Conservation (phyloP, 139 green algal genomes). For the Haematococcus sp. region DNA sequence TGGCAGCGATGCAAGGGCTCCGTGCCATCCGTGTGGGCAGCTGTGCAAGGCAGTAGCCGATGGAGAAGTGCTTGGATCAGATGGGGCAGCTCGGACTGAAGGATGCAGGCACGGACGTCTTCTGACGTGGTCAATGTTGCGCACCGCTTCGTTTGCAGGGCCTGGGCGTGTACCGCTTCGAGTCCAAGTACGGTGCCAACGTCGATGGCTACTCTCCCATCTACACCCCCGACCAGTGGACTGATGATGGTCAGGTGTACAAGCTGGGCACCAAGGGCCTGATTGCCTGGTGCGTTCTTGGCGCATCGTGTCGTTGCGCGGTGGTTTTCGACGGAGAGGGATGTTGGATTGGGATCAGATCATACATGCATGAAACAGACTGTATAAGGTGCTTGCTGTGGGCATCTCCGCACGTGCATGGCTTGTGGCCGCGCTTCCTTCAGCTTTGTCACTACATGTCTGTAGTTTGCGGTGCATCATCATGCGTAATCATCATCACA, state of each 20-base stretch:
- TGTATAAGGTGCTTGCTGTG: no score
- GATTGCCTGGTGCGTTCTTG: conserved; percentile 73
- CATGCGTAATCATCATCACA: no score
- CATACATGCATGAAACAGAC: not conserved
- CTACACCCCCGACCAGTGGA: conserved; percentile 95
- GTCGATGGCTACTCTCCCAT: conserved; percentile 96
- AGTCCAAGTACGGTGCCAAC: conserved; percentile 93
- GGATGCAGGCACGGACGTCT: not conserved
- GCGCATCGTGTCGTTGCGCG: not conserved
- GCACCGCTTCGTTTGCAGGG: conserved; percentile 64
- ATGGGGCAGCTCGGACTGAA: not conserved
- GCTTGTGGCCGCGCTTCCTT: no score
- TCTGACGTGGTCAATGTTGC: not conserved
- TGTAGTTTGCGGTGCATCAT: no score
- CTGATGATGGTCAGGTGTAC: conserved; percentile 77
- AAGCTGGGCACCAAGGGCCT: conserved; percentile 87
- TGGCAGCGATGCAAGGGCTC: no score
- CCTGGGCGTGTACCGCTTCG: conserved; percentile 86
- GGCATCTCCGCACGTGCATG: no score
- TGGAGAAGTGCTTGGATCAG: not conserved
- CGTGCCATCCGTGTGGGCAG: no score
- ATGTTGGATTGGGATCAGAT: not conserved
- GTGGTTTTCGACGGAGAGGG: not conserved
- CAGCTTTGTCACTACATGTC: no score
- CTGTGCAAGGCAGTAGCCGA: no score